Evolutionary conservation across 2,329 filamentous ascomycete genomes (phyloP), one percentile per base, ranked within the genome.

Genomic region (Mollisiaceae sp.): DNA sequence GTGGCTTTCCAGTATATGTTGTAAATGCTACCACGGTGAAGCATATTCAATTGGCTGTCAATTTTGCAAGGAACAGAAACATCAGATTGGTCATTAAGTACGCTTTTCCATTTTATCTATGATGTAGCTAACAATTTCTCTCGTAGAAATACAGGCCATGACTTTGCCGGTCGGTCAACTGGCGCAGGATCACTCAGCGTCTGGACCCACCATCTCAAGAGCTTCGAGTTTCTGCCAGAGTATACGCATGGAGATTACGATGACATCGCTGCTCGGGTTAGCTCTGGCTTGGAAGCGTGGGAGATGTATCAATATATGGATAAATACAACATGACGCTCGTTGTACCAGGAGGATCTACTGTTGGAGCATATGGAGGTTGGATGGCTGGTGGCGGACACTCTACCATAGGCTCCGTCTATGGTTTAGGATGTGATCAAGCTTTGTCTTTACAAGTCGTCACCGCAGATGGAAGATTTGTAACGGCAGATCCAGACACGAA

Each of bases 131-230:
- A 20, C 8, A 43, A 3, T 75, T 12, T 52, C 5, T 1, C 12
- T 2, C 72, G 75, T 61, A 80, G 79, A 68, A 82, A 82, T 65
- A 82, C 80, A 1, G 80, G 81, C 8, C 80, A 82, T 68, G 80
- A 82, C 67, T 83, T 80, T 66, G 77, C 76, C 38, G 81, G 81
- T 20, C 79, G 79, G 62, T 82, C 80, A 0, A 77, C 78, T 6
- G 82, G 82, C 38, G 77, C 59, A 2, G 63, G 63, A n/a, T 62
- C 66, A 9, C 52, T 70, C 1, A 66, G 63, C 8, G 62, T 70
- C 3, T 70, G 68, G 68, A 67, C 65, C 1, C 66, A 68, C 45
- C 20, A 67, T 38, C 58, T 70, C 12, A 66, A 67, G 24, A 52
- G 59, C 39, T 66, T 68, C 32, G 62, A 66, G 27, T 67, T 63